These are phyloP conservation scores for Corymbia calophylla DNA, from an alignment of 441 rosid genomes.

Conservation along the genomic window DNA sequence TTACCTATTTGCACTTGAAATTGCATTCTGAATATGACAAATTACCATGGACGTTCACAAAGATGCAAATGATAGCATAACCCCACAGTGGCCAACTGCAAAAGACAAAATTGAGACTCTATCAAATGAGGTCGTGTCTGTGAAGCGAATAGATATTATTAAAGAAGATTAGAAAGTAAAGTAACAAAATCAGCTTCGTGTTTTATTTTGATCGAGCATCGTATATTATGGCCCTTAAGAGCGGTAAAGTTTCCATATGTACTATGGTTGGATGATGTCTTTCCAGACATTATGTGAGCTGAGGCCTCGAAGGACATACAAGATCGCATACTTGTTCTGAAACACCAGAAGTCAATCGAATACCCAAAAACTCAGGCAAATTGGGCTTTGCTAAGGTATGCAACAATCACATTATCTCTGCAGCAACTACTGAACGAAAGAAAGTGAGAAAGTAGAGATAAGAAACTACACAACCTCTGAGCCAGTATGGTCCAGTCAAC, in stretches of 20 bases:
- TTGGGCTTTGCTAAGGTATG: not conserved
- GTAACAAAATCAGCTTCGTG: not conserved
- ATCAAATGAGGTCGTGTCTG: not conserved
- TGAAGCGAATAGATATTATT: not conserved
- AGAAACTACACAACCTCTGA: not conserved
- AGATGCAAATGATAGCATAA: constrained; percentile 86
- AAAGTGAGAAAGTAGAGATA: not conserved
- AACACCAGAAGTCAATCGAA: not conserved
- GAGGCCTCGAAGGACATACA: not conserved
- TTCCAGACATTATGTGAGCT: not conserved
- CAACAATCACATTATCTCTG: not conserved
- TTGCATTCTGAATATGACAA: not conserved
- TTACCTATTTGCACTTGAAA: not conserved
- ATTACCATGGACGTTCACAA: constrained; percentile 84
- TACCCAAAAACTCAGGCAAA: not conserved
- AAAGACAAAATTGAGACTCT: not conserved
- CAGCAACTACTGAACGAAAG: not conserved
- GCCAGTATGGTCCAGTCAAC: not conserved
- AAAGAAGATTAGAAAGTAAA: not conserved
- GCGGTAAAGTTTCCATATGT: not conserved
- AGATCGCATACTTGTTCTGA: not conserved
- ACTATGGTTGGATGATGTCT: not conserved
- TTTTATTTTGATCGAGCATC: not conserved
- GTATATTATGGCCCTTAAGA: not conserved
- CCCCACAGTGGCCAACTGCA: constrained; percentile 95